Conservation (phyloP, 2,329 filamentous ascomycete species). For the Colletotrichum filicis region DNA sequence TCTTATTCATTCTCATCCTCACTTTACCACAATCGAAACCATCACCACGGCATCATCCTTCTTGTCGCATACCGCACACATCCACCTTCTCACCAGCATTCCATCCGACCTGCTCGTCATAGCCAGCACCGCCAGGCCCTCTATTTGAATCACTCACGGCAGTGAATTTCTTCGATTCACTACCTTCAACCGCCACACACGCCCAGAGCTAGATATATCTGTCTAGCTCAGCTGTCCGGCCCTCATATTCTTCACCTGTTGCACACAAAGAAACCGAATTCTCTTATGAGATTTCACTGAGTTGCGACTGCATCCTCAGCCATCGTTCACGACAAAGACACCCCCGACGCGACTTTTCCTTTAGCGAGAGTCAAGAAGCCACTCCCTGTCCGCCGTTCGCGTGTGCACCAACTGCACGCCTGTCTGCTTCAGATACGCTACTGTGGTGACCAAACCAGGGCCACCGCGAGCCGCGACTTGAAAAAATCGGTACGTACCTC, state of each 20-base stretch:
- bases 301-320: constrained; percentile 5
- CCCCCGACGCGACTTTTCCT: constrained; percentile 16
- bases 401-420: neutral
- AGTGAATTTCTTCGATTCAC: neutral
- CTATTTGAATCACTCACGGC: neutral
- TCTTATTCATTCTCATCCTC: neutral
- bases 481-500: constrained; percentile 26
- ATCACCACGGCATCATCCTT: neutral
- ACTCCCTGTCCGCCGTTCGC: constrained; percentile 30
- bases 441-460: constrained; percentile 34
- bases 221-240: neutral
- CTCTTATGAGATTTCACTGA: neutral
- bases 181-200: neutral
- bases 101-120: neutral
- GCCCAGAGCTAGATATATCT: neutral
- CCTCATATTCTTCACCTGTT: neutral
- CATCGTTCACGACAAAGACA: constrained; percentile 28
- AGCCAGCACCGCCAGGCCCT: neutral
- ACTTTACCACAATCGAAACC: neutral
- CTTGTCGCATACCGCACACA: neutral
- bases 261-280: constrained; percentile 1
- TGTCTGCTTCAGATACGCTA: constrained; percentile 18
- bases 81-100: neutral
- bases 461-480: constrained; percentile 17
- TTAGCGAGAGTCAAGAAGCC: constrained; percentile 29